phyloP scores from a whole-genome alignment of 1,139 yeast species.

The Saccharomyces pastorianus region DNA sequence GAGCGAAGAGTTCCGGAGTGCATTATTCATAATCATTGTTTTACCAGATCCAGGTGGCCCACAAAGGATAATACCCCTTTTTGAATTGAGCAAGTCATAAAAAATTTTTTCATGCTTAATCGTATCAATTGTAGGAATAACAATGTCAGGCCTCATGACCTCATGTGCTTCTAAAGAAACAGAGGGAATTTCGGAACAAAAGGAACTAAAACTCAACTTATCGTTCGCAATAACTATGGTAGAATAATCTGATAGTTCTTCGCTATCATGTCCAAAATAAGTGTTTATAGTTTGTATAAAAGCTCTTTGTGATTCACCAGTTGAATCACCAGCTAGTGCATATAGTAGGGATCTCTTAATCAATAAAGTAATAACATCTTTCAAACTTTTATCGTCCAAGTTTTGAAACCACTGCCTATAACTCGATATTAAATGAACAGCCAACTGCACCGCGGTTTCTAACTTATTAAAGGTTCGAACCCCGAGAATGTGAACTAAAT shows the following conservation, averaged over 20 bases:
- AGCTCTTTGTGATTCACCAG: neutral
- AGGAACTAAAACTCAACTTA: conserved; percentile 43
- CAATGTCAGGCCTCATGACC: conserved; percentile 52
- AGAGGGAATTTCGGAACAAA: conserved; percentile 40
- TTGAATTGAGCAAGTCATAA: conserved; percentile 49
- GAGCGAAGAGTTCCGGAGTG: conserved; percentile 50
- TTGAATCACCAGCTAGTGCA: neutral
- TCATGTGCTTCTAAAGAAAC: conserved; percentile 55
- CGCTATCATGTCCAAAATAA: neutral
- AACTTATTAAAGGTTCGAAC: neutral
- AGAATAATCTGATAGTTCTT: conserved; percentile 13
- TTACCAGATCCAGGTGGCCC: conserved; percentile 99
- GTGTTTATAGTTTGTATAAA: neutral
- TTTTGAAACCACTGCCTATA: neutral
- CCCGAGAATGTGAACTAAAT: neutral
- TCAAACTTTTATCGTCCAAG: neutral
- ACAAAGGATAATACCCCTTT: conserved; percentile 61
- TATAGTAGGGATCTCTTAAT: neutral
- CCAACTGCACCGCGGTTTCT: neutral
- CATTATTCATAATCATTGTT: conserved; percentile 78
- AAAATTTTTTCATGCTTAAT: conserved; percentile 56
- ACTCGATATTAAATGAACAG: neutral
- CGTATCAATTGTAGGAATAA: conserved; percentile 79
- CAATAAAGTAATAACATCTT: neutral
- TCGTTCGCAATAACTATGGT: conserved; percentile 45